Evolutionary conservation across 768 basidiomycete genomes (phyloP).

Genomic region (Trametes elegans): DNA sequence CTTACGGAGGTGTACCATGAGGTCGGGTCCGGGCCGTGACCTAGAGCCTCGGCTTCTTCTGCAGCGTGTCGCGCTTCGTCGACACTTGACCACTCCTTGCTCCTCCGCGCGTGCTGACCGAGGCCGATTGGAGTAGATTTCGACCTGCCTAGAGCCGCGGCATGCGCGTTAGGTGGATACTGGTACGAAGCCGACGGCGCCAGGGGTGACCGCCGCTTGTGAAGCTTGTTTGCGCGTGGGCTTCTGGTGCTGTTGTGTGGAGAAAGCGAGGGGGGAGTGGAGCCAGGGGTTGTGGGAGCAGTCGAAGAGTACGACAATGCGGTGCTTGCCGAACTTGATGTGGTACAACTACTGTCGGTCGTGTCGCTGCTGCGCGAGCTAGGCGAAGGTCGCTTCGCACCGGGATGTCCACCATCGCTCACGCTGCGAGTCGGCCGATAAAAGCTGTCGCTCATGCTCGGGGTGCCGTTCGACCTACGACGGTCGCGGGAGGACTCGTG

Average conservation of each 20-base stretch:
- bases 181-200: conserved; percentile 14
- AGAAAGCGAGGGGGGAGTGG: conserved; percentile 14
- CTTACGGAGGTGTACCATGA: conserved; percentile 18
- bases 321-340: conserved; percentile 14
- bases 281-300: conserved; percentile 21
- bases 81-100: conserved; percentile 16
- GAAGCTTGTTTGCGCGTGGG: conserved; percentile 18
- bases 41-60: conserved; percentile 5
- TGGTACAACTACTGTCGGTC: conserved; percentile 14
- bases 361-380: conserved; percentile 11
- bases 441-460: conserved; percentile 9
- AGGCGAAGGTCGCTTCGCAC: conserved; percentile 3
- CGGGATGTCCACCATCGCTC: conserved; percentile 9
- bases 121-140: conserved; percentile 17
- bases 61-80: conserved; percentile 14
- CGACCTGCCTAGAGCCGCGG: conserved; percentile 15
- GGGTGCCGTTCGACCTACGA: conserved; percentile 3
- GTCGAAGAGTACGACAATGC: conserved; percentile 14
- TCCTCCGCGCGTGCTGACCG: conserved; percentile 13
- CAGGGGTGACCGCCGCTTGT: conserved; percentile 19
- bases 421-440: conserved; percentile 16
- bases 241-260: conserved; percentile 10
- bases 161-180: conserved; percentile 1
- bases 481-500: conserved; percentile 1
- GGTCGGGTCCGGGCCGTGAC: conserved; percentile 9